Evolutionary conservation across 176 grass and related monocot genomes (phyloP).

Genomic region (Avena sativa): DNA sequence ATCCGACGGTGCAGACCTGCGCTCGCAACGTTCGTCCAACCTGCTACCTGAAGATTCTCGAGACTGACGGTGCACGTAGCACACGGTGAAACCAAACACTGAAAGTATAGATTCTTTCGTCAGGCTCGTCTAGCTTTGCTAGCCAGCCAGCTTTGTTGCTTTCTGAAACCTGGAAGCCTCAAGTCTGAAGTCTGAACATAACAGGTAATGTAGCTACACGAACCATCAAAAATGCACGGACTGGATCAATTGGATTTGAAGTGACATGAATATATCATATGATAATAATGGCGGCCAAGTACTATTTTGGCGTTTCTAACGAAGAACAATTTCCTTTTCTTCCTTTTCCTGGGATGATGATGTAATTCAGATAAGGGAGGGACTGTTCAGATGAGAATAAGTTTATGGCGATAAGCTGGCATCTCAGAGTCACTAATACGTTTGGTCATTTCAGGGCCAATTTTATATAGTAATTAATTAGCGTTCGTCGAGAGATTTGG

Average conservation of each 20-base stretch:
- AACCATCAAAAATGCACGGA: slow-evolving; percentile 7
- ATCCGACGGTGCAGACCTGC: slow-evolving; percentile 28
- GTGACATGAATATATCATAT: slow-evolving; percentile 44
- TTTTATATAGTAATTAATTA: slow-evolving; percentile 46
- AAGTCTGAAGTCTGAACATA: slow-evolving; percentile 40
- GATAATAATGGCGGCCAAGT: slow-evolving; percentile 50
- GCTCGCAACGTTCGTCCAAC: slow-evolving; percentile 1
- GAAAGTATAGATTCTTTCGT: slow-evolving; percentile 14
- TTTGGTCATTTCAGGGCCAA: slow-evolving; percentile 52
- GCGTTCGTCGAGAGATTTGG: slow-evolving; percentile 50
- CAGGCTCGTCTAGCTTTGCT: neutral
- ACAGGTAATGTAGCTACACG: neutral
- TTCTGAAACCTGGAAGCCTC: slow-evolving; percentile 4
- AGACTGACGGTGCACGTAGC: slow-evolving; percentile 26
- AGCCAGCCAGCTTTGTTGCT: neutral
- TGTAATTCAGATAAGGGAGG: slow-evolving; percentile 46
- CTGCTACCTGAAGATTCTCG: slow-evolving; percentile 14
- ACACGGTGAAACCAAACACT: neutral
- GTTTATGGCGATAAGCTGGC: slow-evolving; percentile 57
- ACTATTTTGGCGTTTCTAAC: slow-evolving; percentile 22
- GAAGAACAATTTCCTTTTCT: slow-evolving; percentile 23
- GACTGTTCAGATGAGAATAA: slow-evolving; percentile 45
- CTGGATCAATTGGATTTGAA: slow-evolving; percentile 21
- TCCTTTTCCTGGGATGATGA: slow-evolving; percentile 6
- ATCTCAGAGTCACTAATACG: slow-evolving; percentile 64